Conservation (phyloP, 192 early-diverging fungal species). For the Dissophora ornata region DNA sequence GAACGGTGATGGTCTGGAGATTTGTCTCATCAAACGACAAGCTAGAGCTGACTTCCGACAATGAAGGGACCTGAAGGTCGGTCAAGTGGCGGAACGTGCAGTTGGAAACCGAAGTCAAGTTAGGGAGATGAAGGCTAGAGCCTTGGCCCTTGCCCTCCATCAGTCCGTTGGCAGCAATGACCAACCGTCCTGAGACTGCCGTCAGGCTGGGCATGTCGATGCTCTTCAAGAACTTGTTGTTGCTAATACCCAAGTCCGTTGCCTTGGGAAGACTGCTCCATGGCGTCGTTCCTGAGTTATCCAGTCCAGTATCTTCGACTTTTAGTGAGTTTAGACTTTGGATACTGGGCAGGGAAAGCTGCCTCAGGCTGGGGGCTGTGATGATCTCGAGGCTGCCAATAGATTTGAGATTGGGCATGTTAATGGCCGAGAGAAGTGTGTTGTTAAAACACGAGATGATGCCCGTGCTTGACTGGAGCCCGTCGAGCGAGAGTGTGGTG, state of each 20-base stretch:
- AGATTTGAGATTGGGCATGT: conserved; percentile 45
- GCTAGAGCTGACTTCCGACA: conserved; percentile 62
- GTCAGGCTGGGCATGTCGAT: conserved; percentile 63
- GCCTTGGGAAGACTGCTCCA: conserved; percentile 52
- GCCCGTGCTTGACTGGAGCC: conserved; percentile 33
- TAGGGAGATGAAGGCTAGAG: conserved; percentile 56
- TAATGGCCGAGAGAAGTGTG: conserved; percentile 62
- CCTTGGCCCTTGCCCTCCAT: conserved; percentile 44
- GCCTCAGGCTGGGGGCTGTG: conserved; percentile 60
- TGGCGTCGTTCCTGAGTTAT: conserved; percentile 55
- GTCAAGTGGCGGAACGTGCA: conserved; percentile 68
- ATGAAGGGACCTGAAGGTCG: conserved; percentile 56
- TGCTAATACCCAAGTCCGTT: conserved; percentile 63
- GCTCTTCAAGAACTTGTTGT: conserved; percentile 62
- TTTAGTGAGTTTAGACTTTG: conserved; percentile 57
- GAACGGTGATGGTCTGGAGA: conserved; percentile 61
- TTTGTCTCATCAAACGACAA: conserved; percentile 69
- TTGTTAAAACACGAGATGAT: conserved; percentile 66
- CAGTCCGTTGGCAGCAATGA: conserved; percentile 67
- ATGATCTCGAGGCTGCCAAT: conserved; percentile 63
- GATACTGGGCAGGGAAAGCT: conserved; percentile 17
- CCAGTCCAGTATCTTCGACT: conserved; percentile 57
- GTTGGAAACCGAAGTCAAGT: conserved; percentile 65
- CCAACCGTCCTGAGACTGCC: conserved; percentile 59
- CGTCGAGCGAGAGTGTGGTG: conserved; percentile 19